Evolutionary conservation across 371 early-diverging fungal species (phyloP).

Genomic region (Phascolomyces articulosus): DNA sequence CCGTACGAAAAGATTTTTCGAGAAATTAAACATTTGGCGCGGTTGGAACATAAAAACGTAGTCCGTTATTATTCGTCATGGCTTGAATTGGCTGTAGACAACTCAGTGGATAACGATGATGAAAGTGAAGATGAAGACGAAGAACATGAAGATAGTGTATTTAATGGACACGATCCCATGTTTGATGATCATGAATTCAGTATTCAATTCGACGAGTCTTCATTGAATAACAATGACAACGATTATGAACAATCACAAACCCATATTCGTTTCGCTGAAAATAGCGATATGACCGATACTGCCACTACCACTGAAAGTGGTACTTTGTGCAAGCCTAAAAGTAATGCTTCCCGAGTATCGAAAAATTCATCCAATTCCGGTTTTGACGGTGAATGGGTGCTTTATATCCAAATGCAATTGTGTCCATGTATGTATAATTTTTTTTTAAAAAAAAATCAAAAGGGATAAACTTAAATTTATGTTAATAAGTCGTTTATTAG

Average conservation of each 20-base stretch:
- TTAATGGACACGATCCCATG: slow-evolving; percentile 17
- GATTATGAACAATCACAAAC: neutral
- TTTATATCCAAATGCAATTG: slow-evolving; percentile 89
- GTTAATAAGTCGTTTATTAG: too few relatives aligned
- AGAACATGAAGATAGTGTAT: slow-evolving; percentile 10
- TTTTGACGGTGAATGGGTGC: slow-evolving; percentile 48
- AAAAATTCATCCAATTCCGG: neutral
- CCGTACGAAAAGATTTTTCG: slow-evolving; percentile 82
- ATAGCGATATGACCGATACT: neutral
- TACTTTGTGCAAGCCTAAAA: neutral
- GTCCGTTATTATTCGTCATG: slow-evolving; percentile 94
- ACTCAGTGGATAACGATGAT: slow-evolving; percentile 14
- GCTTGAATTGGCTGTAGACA: slow-evolving; percentile 70
- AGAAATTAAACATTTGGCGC: slow-evolving; percentile 90
- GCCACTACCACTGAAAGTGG: neutral
- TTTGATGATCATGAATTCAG: slow-evolving; percentile 7
- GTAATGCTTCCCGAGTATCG: slow-evolving; percentile 6
- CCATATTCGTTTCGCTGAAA: slow-evolving; percentile 13
- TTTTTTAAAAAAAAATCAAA: too few relatives aligned
- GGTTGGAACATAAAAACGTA: slow-evolving; percentile 88
- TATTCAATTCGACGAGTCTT: neutral
- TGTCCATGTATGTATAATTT: slow-evolving; percentile 78
- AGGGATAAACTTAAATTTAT: too few relatives aligned
- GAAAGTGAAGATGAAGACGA: slow-evolving; percentile 6
- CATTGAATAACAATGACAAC: neutral